Evolutionary conservation across 2,329 filamentous ascomycete genomes (phyloP), one percentile per base, ranked within the genome.

Genomic region (Pseudopithomyces chartarum): DNA sequence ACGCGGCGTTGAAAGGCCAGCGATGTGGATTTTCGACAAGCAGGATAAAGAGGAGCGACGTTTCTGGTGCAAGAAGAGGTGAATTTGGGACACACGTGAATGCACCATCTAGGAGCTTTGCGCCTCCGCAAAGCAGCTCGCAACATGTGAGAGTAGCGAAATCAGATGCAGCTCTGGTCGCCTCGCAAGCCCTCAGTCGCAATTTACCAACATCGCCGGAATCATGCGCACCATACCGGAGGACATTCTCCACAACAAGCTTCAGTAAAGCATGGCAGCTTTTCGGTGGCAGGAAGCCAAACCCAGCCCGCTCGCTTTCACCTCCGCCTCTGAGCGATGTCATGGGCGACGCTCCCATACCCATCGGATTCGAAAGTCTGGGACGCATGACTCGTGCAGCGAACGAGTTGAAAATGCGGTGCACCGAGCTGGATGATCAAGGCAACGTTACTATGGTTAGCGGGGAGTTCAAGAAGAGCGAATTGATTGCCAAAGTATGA

Each of bases 381-480:
- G 88, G 89, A 40, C 85, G 92, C 40, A 85, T 88, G 43, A 81
- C 91, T 68, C 95, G 94, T 76, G 89, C 91, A 2, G 88, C 90
- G 23, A 89, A 94, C 55, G 92, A 97, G 75, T 86, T 93, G 29
- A 88, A 92, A 57, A 81, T 99, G 64, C 85, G 95, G 52, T 99
- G 95, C 73, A 99, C 95, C 1, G 95, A 99, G 76, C 91, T 98
- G 57, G 92, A 98, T 68, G 92, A 93, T 74, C 87, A 91, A 69
- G 95, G 95, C 39, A 90, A 96, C 67, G 92, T 97, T 23, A 96
- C 94, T 19, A 81, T 98, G 56, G 90, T 96, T 19, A 96, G 96
- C 72, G 92, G 92, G 57, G 95, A 98, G 76, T 98, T 97, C 78
- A 96, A 95, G 79, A 99, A 99, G 83, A 95, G 88, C 69, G 95